Evolutionary conservation across 1,139 yeast species (phyloP), one percentile per base, ranked within the genome.

Genomic region (Taphrina deformans): DNA sequence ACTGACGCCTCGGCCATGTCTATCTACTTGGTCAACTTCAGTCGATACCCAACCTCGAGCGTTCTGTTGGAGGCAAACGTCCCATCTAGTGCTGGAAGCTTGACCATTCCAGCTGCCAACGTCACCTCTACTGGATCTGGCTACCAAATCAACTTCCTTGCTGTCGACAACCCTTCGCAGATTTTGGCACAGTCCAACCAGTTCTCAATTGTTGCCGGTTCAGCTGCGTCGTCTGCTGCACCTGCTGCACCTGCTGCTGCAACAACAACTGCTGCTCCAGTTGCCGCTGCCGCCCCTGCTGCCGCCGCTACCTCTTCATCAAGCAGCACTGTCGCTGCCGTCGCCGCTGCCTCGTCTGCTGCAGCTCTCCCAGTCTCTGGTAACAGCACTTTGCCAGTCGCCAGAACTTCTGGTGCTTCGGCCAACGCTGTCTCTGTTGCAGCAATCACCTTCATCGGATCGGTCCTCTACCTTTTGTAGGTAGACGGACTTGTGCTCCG

Each of bases 121-220:
- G 16, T 61, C 24, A 33, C 40, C 18, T 31, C 52, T 6, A 24
- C 52, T 5, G 65, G 59, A 7, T 29, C 59, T 2, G 63, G 63
- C 12, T 44, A 45, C 59, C 65, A 61, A 35, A 26, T 61, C 59
- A 61, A 61, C 56, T 18, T 61, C 26, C 52, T 61, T 12, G 41
- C 65, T 3, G 59, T 50, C 41, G 53, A 31, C 18, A 44, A 52
- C 40, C 35, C 63, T 16, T 33, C 53, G 26, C 65, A 61, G 65
- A 61, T 61, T n/a, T 50, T 52, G 27, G 65, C 65, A 1, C 65
- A 61, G 40, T 40, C 52, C n/a, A 45, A 53, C 59, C 59, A 41
- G 35, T 61, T 61, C 50, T 41, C 59, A 10, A 51, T 61, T 27
- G 53, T 31, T 26, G 65, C 45, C 16, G 53, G 50, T 5, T 40